Conservation (phyloP, 179 eudicot genomes). For the Camellia oleifera region DNA sequence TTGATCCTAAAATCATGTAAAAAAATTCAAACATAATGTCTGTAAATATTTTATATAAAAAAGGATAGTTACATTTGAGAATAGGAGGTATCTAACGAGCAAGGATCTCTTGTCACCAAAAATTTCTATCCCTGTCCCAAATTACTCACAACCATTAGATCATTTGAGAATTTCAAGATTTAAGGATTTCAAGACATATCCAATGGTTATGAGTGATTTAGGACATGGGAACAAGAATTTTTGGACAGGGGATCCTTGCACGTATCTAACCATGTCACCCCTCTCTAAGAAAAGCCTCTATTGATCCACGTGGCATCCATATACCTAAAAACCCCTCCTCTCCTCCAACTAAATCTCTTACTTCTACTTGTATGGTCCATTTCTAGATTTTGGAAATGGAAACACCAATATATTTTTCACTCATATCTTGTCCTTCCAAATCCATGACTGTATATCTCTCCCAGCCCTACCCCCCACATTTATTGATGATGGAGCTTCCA, state of each 20-base stretch:
- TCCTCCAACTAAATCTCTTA: neutral
- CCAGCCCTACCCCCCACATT: neutral
- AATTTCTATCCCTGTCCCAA: no score
- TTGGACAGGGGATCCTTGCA: neutral
- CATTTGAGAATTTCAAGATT: no score
- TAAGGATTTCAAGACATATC: no score
- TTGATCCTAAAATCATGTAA: no score
- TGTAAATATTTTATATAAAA: no score
- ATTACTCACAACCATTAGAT: no score
- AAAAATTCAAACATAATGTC: no score
- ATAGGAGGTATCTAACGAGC: no score
- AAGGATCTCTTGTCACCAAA: no score
- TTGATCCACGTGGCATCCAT: slow-evolving; percentile 35
- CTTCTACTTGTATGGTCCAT: slow-evolving; percentile 14
- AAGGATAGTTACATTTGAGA: no score
- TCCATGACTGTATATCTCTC: neutral
- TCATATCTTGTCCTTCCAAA: slow-evolving; percentile 19
- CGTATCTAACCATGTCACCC: neutral
- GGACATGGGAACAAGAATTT: neutral
- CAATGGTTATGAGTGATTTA: no score
- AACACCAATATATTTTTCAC: slow-evolving; percentile 15
- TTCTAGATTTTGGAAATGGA: slow-evolving; percentile 9
- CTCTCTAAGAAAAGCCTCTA: neutral
- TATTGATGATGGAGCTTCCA: slow-evolving; percentile 24
- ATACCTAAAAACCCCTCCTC: slow-evolving; percentile 8